Percentiles rank a stretch among this genome's conserved stretches.
These are phyloP conservation scores for Calonectria montana DNA, from an alignment of 2,329 filamentous ascomycete genomes.

Conservation along the genomic window DNA sequence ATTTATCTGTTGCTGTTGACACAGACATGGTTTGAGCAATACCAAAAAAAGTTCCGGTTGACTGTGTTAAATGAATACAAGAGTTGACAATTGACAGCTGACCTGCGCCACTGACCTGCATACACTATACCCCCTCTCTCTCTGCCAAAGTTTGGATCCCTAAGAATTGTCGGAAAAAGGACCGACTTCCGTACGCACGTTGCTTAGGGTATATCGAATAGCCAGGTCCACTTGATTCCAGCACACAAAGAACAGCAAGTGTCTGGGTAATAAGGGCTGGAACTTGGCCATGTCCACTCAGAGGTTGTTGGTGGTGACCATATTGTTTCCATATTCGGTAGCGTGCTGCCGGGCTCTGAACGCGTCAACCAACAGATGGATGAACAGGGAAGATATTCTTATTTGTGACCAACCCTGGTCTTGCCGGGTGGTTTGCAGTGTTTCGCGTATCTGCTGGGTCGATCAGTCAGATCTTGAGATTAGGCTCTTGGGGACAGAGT, in stretches of 20 bases:
- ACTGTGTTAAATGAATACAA: background rate
- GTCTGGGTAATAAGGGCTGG: background rate
- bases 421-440: conserved; percentile 13
- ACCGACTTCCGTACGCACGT: background rate
- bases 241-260: background rate
- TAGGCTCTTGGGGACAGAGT: conserved; percentile 11
- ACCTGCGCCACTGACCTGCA: conserved; percentile 17
- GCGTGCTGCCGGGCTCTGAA: conserved; percentile 17
- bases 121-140: background rate
- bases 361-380: conserved; percentile 3
- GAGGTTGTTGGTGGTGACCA: conserved; percentile 19
- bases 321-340: conserved; percentile 20
- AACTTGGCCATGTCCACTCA: conserved; percentile 21
- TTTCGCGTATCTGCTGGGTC: conserved; percentile 32
- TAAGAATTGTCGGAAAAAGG: background rate
- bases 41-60: conserved; percentile 4
- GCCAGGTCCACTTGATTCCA: background rate
- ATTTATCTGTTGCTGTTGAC: conserved; percentile 27
- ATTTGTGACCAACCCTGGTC: conserved; percentile 21
- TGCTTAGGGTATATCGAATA: conserved; percentile 6
- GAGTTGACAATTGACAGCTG: conserved; percentile 10
- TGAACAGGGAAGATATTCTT: conserved; percentile 16
- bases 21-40: conserved; percentile 7
- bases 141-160: background rate
- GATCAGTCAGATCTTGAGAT: conserved; percentile 28